Base-by-base conservation (phyloP, 2,329 filamentous ascomycete genomes). In the Fusarium drepaniforme region DNA sequence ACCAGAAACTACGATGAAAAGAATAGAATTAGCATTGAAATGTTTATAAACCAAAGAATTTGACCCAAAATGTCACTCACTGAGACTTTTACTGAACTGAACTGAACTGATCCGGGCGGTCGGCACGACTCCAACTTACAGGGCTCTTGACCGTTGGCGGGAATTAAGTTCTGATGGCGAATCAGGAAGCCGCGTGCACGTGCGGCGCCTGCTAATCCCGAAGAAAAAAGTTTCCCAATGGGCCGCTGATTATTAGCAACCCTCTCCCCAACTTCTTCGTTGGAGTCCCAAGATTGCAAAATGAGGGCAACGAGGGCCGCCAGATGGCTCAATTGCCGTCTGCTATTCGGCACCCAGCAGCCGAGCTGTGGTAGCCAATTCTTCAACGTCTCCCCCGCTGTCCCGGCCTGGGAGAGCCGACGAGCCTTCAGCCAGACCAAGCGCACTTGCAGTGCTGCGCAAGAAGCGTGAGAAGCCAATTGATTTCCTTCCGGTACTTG, bases 261-360 rank as follows among this genome's bases (percentile, higher is more conserved):
- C 75, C 63, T 75, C 56, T 70, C 67, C 64, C 68, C 74, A 79
- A 75, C 75, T 77, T 74, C 76, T 72, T 72, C 51, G 70, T 68
- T 67, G 76, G 73, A 77, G 76, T 71, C 44, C 66, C 66, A 75
- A 74, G 56, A 67, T 71, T 64, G 72, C 80, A 82, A 77, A 66
- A 85, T 85, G 84, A 85, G 82, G 80, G 83, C 81, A 75, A 79
- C 82, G 66, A 79, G 81, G 78, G 79, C 82, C 69, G 78, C 79
- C 80, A 84, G 83, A 81, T 84, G 83, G 84, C 84, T 84, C 75
- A 83, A 81, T 77, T 81, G 83, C 79, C 83, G 80, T 80, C 80
- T 84, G 77, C 65, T 83, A 46, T 71, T 76, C 57, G 79, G 81
- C 68, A 72, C 77, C 25, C 78, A 77, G 73, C 79, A 80, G 71